Evolutionary conservation across 2,329 filamentous ascomycete species (phyloP).

Genomic region (Aspergillus brunneoviolaceus): DNA sequence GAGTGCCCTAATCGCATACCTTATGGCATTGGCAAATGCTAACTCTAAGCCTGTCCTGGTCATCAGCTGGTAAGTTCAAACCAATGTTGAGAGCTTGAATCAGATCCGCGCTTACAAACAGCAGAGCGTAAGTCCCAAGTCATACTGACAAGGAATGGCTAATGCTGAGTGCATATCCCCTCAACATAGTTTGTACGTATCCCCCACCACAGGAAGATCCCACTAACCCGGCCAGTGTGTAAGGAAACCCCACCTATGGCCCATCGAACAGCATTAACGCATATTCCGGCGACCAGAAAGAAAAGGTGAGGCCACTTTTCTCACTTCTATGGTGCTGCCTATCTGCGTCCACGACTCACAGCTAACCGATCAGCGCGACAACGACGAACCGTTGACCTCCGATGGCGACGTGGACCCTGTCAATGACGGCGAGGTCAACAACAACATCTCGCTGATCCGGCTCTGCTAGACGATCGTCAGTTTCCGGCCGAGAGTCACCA

Average conservation of each 20-base stretch:
- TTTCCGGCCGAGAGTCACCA: neutral
- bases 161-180: neutral
- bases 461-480: conserved; percentile 9
- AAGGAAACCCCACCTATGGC: neutral
- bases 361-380: conserved; percentile 8
- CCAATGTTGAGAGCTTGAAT: neutral
- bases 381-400: conserved; percentile 2
- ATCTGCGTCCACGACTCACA: neutral
- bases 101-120: neutral
- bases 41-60: neutral
- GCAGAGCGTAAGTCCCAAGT: neutral
- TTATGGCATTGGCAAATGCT: neutral
- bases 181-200: neutral
- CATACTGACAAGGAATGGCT: neutral
- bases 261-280: neutral
- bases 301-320: conserved; percentile 1
- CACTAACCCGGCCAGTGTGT: neutral
- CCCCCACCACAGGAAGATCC: neutral
- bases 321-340: too few species aligned
- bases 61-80: neutral
- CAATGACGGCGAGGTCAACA: conserved; percentile 15
- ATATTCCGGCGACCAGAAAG: neutral
- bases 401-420: conserved; percentile 13
- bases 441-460: conserved; percentile 15
- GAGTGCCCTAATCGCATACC: neutral